These are phyloP conservation scores for Lactarius trivialis DNA, from an alignment of 768 basidiomycete species.

Conservation along the genomic window DNA sequence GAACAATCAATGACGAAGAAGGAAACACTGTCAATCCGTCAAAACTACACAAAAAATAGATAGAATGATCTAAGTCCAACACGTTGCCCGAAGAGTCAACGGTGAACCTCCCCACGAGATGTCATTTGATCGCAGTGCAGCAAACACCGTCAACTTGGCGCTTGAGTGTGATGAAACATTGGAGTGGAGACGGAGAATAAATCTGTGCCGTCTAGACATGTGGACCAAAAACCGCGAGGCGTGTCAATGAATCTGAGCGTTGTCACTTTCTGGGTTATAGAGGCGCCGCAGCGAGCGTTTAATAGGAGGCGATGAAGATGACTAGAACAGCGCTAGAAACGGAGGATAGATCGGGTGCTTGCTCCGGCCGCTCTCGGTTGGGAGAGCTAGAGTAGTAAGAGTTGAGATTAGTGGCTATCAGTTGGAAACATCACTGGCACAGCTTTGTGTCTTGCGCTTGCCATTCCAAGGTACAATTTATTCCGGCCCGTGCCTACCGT, in stretches of 20 bases:
- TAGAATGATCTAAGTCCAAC: slow-evolving; percentile 4
- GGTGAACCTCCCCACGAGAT: slow-evolving; percentile 2
- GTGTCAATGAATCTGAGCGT: background rate
- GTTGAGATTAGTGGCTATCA: background rate
- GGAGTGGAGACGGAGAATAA: background rate
- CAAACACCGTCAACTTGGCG: background rate
- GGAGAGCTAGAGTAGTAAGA: background rate
- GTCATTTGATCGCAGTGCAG: slow-evolving; percentile 9
- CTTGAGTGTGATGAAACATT: slow-evolving; percentile 12
- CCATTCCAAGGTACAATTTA: background rate
- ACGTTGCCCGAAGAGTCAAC: slow-evolving; percentile 3
- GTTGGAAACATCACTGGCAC: background rate
- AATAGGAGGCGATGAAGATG: slow-evolving; percentile 1
- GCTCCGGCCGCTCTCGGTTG: background rate
- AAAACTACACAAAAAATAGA: background rate
- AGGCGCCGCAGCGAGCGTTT: background rate
- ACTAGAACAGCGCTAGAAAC: slow-evolving; percentile 9
- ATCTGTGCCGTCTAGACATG: background rate
- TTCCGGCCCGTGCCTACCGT: background rate
- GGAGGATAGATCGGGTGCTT: background rate
- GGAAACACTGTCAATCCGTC: background rate
- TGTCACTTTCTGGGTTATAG: background rate
- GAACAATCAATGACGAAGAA: background rate
- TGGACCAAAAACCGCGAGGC: background rate
- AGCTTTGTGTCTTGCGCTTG: background rate